Evolutionary conservation across 2,329 filamentous ascomycete species (phyloP), one percentile per base, ranked within the genome.

Genomic region (Microcera coccophila): DNA sequence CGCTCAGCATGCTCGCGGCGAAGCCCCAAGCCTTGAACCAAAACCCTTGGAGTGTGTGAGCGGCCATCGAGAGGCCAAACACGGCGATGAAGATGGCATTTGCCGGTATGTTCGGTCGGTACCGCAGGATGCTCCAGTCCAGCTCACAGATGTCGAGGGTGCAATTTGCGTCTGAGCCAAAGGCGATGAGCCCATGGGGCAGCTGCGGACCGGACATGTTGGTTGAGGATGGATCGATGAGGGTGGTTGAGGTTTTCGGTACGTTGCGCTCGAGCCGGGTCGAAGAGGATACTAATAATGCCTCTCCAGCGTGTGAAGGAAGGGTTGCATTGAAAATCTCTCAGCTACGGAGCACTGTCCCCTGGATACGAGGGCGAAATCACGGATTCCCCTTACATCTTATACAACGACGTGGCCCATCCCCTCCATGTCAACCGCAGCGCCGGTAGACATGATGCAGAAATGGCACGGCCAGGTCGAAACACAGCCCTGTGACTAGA

Each of bases 1-100:
- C 82, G 5, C 69, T 52, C 3, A 76, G 52, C 68, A 84, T 76
- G 42, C 66, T 69, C 5, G 48, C 34, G 62, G 69, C 67, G 52
- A 73, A 76, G 38, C 62, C 66, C 64, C 67, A 70, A 1, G 49
- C 55, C 31, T 37, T 45, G 34, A 41, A 49, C 37, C 43, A 40
- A 35, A 41, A 38, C 8, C 55, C 55, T 39, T 58, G 55, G 5
- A 48, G 55, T 21, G 34, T 32, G 21, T 58, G 55, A 9, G 48
- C 22, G 5, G 41, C 20, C 44, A 53, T 34, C 2, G 49, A 58
- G 2, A 48, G 1, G 4, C 46, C 55, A 35, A 58, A 58, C 1
- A 52, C 46, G 7, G 39, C 42, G 3, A 58, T 43, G 38, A 53
- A 57, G 16, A 57, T 31, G 3, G 40, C 46, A 16, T 46, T 58